A percentile compares a stretch with the other conserved stretches of the same genome.
Evolutionary conservation across 441 rosid species (phyloP).

Genomic region (Bocquillonia castaneifolia): DNA sequence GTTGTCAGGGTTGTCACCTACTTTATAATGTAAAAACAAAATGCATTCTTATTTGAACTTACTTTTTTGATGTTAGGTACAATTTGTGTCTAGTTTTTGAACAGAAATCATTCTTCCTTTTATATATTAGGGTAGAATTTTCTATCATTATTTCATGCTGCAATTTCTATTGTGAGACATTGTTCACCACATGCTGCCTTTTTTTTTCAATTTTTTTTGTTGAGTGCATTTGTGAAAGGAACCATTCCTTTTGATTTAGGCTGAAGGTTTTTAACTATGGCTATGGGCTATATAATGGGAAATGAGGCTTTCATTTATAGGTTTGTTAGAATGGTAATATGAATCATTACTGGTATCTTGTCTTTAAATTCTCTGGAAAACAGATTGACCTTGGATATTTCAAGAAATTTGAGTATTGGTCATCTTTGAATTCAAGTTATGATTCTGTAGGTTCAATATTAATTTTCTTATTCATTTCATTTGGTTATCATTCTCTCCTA

Average conservation of each 20-base stretch:
- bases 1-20: not conserved
- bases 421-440: not conserved
- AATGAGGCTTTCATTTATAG: not conserved
- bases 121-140: not conserved
- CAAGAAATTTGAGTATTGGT: not conserved
- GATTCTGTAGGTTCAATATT: not conserved
- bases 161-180: not conserved
- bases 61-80: not conserved
- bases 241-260: not conserved
- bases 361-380: not conserved
- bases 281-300: not conserved
- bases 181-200: not conserved
- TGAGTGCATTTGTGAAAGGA: not conserved
- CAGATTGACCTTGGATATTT: not conserved
- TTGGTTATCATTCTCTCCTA: slow-evolving; percentile 1
- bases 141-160: not conserved
- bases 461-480: not conserved
- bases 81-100: not conserved
- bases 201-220: not conserved
- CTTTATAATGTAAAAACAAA: not conserved
- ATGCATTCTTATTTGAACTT: not conserved
- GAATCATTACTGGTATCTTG: not conserved
- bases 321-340: not conserved
- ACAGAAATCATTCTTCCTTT: too few relatives aligned
- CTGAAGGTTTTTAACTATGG: not conserved